phyloP scores from a whole-genome alignment of 78 protist species.

The Dictyostelium firmibasis region DNA sequence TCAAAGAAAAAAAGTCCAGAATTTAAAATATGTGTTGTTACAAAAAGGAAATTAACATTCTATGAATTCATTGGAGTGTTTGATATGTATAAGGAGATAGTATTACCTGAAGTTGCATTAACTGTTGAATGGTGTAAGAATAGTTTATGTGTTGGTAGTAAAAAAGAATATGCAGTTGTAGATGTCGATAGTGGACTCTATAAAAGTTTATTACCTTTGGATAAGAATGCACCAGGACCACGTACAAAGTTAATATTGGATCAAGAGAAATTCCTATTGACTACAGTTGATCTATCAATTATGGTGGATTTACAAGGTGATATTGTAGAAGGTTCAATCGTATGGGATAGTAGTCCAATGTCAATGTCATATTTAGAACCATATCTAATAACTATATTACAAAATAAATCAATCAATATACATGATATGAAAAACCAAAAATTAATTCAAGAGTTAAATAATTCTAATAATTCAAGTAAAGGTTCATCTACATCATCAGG shows the following conservation, averaged over 20 bases:
- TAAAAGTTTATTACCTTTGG: slow-evolving; percentile 14
- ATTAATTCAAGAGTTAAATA: not conserved
- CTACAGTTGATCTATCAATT: slow-evolving; percentile 14
- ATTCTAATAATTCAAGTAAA: not conserved
- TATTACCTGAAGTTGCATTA: slow-evolving; percentile 31
- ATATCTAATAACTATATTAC: not conserved
- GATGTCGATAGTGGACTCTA: slow-evolving; percentile 45
- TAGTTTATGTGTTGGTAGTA: slow-evolving; percentile 46
- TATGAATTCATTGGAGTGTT: slow-evolving; percentile 74
- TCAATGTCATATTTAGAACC: slow-evolving; percentile 37
- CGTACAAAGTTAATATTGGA: slow-evolving; percentile 13
- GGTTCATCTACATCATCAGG: not conserved
- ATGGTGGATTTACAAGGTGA: slow-evolving; percentile 45
- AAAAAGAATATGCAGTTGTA: slow-evolving; percentile 55
- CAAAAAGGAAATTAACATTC: slow-evolving; percentile 17
- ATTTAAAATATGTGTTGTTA: slow-evolving; percentile 37
- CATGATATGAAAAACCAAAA: slow-evolving; percentile 30
- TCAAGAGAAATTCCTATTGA: not conserved
- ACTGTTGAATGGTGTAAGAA: slow-evolving; percentile 53
- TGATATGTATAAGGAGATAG: slow-evolving; percentile 53
- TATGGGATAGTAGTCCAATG: slow-evolving; percentile 20
- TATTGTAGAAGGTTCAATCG: not conserved
- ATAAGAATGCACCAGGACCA: slow-evolving; percentile 4
- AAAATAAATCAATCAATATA: not conserved
- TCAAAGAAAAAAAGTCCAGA: slow-evolving; percentile 56